phyloP scores from a whole-genome alignment of 306 rosid genomes.

The Cajanus cajan region DNA sequence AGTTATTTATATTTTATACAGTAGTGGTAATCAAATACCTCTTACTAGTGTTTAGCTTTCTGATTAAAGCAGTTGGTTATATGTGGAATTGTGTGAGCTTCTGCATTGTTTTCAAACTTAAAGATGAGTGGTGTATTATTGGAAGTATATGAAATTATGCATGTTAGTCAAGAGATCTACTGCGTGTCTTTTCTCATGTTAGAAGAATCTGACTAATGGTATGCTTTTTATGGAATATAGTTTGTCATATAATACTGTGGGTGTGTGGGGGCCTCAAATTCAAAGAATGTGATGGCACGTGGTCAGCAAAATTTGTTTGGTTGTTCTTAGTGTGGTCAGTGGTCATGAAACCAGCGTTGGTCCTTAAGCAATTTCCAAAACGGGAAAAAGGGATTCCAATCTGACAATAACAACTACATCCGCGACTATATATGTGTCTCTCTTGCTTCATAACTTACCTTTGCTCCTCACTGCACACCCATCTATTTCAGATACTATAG shows the following conservation, averaged over 20 bases:
- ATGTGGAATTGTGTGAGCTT: constrained; percentile 12
- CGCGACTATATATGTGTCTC: not conserved
- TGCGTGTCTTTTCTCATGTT: constrained; percentile 11
- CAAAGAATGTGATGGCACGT: constrained; percentile 1
- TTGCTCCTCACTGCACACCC: too few species aligned
- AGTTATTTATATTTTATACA: not conserved
- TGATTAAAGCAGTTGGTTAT: not conserved
- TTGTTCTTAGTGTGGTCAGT: constrained; percentile 35
- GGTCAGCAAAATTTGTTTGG: constrained; percentile 34
- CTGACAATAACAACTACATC: not conserved
- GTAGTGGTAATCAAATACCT: not conserved
- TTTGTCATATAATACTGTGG: not conserved
- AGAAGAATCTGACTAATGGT: not conserved
- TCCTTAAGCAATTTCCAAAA: constrained; percentile 21
- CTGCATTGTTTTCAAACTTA: not conserved
- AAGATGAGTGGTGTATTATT: not conserved
- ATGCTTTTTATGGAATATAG: constrained; percentile 22
- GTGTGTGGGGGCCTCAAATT: constrained; percentile 28
- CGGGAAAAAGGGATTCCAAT: constrained; percentile 13
- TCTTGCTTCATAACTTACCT: too few species aligned
- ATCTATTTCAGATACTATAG: too few species aligned
- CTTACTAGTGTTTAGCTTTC: not conserved
- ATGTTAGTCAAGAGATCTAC: constrained; percentile 1
- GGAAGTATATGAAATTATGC: not conserved
- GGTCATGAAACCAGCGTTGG: constrained; percentile 39